A percentile compares a stretch with the other conserved stretches of the same genome.
Conservation (phyloP, 805 yeast genomes). For the Ogataea paradorogensis region DNA sequence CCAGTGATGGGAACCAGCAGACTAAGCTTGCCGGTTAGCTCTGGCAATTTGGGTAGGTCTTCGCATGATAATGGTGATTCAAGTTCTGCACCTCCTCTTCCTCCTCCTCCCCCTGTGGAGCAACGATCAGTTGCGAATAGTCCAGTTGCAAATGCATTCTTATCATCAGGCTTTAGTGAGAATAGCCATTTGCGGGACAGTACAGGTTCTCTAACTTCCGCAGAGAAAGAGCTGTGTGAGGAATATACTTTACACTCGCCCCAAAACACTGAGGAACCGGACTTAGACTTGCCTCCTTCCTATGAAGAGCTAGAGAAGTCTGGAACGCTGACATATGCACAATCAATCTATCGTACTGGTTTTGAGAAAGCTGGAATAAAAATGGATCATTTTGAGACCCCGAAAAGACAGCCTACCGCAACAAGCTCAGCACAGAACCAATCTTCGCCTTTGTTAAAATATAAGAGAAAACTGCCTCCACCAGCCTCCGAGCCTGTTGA, state of each 20-base stretch:
- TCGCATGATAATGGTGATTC: not conserved
- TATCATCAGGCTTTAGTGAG: conserved; percentile 2
- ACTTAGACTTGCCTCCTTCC: conserved; percentile 31
- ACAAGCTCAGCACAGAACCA: not conserved
- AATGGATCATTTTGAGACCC: conserved; percentile 25
- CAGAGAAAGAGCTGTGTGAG: conserved; percentile 21
- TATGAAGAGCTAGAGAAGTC: conserved; percentile 34
- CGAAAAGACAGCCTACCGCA: conserved; percentile 3
- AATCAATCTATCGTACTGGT: conserved; percentile 35
- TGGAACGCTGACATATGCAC: conserved; percentile 32
- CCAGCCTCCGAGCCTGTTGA: conserved; percentile 17
- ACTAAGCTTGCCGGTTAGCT: not conserved
- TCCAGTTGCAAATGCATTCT: conserved; percentile 26
- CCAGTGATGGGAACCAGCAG: conserved; percentile 5
- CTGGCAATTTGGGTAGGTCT: not conserved
- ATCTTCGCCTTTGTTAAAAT: conserved; percentile 7
- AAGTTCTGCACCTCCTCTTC: conserved; percentile 27
- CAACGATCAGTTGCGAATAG: conserved; percentile 24
- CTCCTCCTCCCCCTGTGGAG: conserved; percentile 27
- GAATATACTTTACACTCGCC: conserved; percentile 12
- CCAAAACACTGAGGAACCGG: conserved; percentile 7
- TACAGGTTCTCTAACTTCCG: conserved; percentile 24
- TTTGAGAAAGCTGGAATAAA: conserved; percentile 37
- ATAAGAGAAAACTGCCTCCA: conserved; percentile 28
- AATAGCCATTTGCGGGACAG: conserved; percentile 16